phyloP scores from a whole-genome alignment of 208 protist species.

The Leishmania tropica region DNA sequence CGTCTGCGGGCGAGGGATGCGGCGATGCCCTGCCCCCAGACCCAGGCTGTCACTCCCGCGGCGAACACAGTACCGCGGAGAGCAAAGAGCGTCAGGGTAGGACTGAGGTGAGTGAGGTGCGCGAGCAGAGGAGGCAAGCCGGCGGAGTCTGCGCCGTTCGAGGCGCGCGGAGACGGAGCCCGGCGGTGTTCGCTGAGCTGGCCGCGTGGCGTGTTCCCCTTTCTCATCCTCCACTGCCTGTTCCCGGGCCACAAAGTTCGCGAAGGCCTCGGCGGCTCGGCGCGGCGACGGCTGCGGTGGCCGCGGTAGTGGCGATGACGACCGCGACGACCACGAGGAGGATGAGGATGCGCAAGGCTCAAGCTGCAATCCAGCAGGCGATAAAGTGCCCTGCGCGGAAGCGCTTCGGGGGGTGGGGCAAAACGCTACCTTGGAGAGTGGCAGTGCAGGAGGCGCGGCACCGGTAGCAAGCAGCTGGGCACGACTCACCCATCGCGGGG shows the following conservation, averaged over 20 bases:
- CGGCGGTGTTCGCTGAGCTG: not conserved
- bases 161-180: not conserved
- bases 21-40: not conserved
- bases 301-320: conserved; percentile 23
- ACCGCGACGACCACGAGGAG: conserved; percentile 30
- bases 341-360: conserved; percentile 13
- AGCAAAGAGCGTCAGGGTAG: conserved; percentile 7
- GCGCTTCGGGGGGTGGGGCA: not conserved
- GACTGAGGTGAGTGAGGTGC: not conserved
- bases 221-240: not conserved
- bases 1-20: too few relatives aligned
- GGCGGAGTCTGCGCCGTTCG: not conserved
- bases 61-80: conserved; percentile 15
- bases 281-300: conserved; percentile 6
- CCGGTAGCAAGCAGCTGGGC: not conserved
- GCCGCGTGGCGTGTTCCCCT: not conserved
- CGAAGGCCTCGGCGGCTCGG: not conserved
- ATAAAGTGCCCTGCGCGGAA: not conserved
- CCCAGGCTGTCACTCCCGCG: conserved; percentile 3
- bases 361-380: not conserved
- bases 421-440: not conserved
- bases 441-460: not conserved
- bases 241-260: not conserved
- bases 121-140: not conserved
- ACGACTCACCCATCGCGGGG: not conserved